A percentile compares a stretch with the other conserved stretches of the same genome.
These are phyloP conservation scores for Verticillium nonalfalfae DNA, from an alignment of 2,329 filamentous ascomycete genomes.

Conservation along the genomic window DNA sequence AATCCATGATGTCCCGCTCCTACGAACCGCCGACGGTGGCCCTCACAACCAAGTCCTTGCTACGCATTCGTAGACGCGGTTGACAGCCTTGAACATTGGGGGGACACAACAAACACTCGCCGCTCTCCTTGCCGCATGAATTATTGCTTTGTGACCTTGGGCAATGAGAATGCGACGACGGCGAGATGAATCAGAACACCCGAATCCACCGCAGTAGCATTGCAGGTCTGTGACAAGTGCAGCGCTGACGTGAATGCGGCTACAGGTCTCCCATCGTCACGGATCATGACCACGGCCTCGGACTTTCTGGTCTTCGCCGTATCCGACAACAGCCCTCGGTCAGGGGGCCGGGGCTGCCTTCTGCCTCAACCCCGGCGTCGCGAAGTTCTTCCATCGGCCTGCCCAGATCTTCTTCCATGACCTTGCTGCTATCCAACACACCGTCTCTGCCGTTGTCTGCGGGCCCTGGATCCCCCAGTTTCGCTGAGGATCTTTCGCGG, in stretches of 20 bases:
- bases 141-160: too few relatives aligned
- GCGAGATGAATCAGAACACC: neutral
- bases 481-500: slow-evolving; percentile 81
- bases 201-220: neutral
- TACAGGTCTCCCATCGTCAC: slow-evolving; percentile 72
- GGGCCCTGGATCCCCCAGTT: slow-evolving; percentile 66
- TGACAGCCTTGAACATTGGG: too few relatives aligned
- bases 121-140: neutral
- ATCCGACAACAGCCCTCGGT: slow-evolving; percentile 81
- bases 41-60: neutral
- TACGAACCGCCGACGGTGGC: neutral
- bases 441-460: slow-evolving; percentile 48
- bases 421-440: slow-evolving; percentile 54
- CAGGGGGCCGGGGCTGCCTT: slow-evolving; percentile 58
- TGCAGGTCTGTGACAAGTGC: slow-evolving; percentile 4
- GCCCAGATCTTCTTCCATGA: slow-evolving; percentile 68
- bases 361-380: slow-evolving; percentile 56
- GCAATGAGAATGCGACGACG: too few relatives aligned
- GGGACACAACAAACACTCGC: too few relatives aligned
- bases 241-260: slow-evolving; percentile 7
- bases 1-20: neutral
- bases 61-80: too few relatives aligned
- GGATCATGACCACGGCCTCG: slow-evolving; percentile 83
- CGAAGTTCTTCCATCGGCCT: slow-evolving; percentile 50
- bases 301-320: slow-evolving; percentile 79